A percentile compares a stretch with the other conserved stretches of the same genome.
Evolutionary conservation across 2,329 filamentous ascomycete species (phyloP).

Genomic region (Dothideomycetes sp.): DNA sequence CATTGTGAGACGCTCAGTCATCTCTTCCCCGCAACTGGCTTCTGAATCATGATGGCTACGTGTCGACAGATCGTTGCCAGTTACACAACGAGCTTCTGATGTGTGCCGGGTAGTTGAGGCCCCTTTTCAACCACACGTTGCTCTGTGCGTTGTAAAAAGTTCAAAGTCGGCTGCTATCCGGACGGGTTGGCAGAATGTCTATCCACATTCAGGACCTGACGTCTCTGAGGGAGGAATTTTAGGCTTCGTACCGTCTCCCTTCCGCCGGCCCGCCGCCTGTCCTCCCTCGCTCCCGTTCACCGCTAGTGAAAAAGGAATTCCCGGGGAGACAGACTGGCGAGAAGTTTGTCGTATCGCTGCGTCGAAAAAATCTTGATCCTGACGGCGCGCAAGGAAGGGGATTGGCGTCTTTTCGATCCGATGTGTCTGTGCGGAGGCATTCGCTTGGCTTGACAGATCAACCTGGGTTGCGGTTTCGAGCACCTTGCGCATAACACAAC

Average conservation of each 20-base stretch:
- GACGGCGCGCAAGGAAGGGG: conserved; percentile 6
- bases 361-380: no score
- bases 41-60: conserved; percentile 7
- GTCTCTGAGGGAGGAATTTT: conserved; percentile 9
- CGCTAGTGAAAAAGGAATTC: conserved; percentile 11
- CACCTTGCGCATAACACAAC: conserved; percentile 5
- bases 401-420: neutral
- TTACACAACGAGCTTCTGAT: conserved; percentile 7
- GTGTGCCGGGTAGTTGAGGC: conserved; percentile 2
- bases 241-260: conserved; percentile 11
- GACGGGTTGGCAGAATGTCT: no score
- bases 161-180: neutral
- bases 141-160: conserved; percentile 4
- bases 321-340: no score
- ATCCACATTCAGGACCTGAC: conserved; percentile 10
- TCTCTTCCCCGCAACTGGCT: conserved; percentile 1
- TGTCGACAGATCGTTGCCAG: conserved; percentile 3
- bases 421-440: conserved; percentile 10
- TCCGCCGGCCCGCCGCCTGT: conserved; percentile 9
- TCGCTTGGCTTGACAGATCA: conserved; percentile 4
- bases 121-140: neutral
- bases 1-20: conserved; percentile 9
- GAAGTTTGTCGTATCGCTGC: no score
- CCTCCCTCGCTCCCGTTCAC: conserved; percentile 9
- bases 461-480: conserved; percentile 8